Base-by-base conservation (phyloP, 1,139 yeast genomes). In the Blastobotrys illinoisensis region DNA sequence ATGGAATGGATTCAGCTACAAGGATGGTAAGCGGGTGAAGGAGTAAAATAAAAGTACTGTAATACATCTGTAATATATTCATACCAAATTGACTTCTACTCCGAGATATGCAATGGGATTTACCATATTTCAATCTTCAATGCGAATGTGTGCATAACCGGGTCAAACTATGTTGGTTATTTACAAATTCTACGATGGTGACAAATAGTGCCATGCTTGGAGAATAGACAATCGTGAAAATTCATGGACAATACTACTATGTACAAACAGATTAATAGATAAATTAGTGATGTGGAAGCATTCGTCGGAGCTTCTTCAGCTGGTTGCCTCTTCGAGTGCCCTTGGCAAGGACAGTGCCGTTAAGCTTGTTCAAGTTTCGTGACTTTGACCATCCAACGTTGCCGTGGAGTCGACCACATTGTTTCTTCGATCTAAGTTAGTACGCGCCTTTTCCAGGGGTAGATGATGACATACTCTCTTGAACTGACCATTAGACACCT, bases 371-470 rank as follows among this genome's bases (percentile, higher is more conserved):
- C 62, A 89, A 73, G 6, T 84, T 76, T 55, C 83, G 78, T 48
- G 81, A 64, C 48, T 67, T 73, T 50, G 91, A 80, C 85, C 95
- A 90, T 23, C 96, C 93, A 3, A 91, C 89, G 65, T 89, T 90
- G 50, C 98, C 97, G 70, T 90, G 98, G 64, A 88, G 87, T 73
- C 96, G 81, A 9, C 96, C 95, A 19, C 95, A 88, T 64, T 83
- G 85, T 56, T 88, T 88, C 66, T 68, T 69, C 9, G 46, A 40
- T 11, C 13, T n/a, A 3, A 48, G 44, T 43, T 44, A 47, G 47
- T 13, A 53, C 40, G 43, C 20, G 32, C 4, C 44, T 9, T 9
- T 24, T 18, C 3, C 16, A n/a, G 9, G 6, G 11, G 6, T 32
- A n/a, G 7, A 45, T 18, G 4, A 43, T 11, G 43, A 63, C 73